Conservation (phyloP, 2,329 filamentous ascomycete species). For the Aureobasidium musti region DNA sequence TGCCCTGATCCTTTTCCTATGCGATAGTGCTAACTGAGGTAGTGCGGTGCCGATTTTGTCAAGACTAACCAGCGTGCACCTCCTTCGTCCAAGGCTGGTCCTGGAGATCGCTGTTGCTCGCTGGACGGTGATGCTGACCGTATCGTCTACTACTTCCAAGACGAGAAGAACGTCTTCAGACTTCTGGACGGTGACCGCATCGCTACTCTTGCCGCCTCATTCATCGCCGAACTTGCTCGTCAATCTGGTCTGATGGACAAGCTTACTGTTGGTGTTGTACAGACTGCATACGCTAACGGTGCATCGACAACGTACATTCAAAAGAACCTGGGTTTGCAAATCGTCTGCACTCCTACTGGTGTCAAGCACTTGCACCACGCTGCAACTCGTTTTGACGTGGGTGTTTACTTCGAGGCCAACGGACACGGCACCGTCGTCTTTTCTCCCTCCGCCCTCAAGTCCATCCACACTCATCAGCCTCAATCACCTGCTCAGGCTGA, state of each 20-base stretch:
- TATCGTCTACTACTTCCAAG: conserved; percentile 90
- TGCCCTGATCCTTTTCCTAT: not conserved
- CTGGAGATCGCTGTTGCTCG: conserved; percentile 80
- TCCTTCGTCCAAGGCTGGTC: conserved; percentile 73
- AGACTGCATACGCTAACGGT: conserved; percentile 97
- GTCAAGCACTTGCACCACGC: conserved; percentile 98
- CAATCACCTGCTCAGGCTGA: conserved; percentile 90
- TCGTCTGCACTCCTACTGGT: conserved; percentile 90
- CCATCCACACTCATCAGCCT: conserved; percentile 76
- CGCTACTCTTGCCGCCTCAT: conserved; percentile 88
- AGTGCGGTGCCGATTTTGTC: conserved; percentile 95
- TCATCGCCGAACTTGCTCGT: conserved; percentile 84
- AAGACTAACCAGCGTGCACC: conserved; percentile 95
- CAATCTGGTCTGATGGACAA: conserved; percentile 76
- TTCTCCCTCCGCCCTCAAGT: conserved; percentile 76
- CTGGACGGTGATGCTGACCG: conserved; percentile 95
- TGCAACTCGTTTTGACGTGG: conserved; percentile 91
- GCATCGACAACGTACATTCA: conserved; percentile 90
- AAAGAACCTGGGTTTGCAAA: conserved; percentile 82
- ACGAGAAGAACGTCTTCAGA: conserved; percentile 79
- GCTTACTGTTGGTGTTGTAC: conserved; percentile 88
- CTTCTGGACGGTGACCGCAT: conserved; percentile 97
- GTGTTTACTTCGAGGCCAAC: conserved; percentile 98
- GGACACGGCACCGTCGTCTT: conserved; percentile 97
- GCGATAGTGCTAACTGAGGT: not conserved